Evolutionary conservation across 495 filamentous ascomycete genomes (phyloP).

Genomic region (Staphylotrichum longicolle): DNA sequence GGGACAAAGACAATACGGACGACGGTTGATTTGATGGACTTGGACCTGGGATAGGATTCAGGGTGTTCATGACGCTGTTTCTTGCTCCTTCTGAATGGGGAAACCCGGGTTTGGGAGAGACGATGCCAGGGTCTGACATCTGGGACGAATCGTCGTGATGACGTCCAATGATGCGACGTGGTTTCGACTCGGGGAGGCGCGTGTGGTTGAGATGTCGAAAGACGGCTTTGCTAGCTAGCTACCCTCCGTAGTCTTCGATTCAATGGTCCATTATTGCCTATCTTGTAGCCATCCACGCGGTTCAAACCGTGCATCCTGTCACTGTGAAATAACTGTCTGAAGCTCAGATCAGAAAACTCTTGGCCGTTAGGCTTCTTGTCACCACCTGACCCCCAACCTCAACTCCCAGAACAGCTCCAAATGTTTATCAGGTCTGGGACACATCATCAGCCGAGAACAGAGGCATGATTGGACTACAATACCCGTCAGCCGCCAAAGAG

Average conservation of each 20-base stretch:
- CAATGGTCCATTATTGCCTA: conserved; percentile 17
- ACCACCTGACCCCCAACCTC: too few species aligned
- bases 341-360: not conserved
- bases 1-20: not conserved
- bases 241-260: conserved; percentile 19
- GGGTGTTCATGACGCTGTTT: not conserved
- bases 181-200: not conserved
- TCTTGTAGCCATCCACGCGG: not conserved
- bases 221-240: conserved; percentile 20
- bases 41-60: not conserved
- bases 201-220: conserved; percentile 9
- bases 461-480: too few species aligned
- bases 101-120: too few species aligned
- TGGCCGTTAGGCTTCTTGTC: not conserved
- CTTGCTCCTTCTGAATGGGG: not conserved
- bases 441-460: too few species aligned
- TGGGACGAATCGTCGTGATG: too few species aligned
- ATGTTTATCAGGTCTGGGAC: too few species aligned
- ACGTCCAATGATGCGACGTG: not conserved
- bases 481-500: too few species aligned
- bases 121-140: too few species aligned
- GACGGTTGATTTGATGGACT: not conserved
- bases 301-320: too few species aligned
- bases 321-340: not conserved
- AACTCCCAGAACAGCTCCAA: too few species aligned